Evolutionary conservation across 1,139 yeast genomes (phyloP).

Genomic region (Yamadazyma sp.): DNA sequence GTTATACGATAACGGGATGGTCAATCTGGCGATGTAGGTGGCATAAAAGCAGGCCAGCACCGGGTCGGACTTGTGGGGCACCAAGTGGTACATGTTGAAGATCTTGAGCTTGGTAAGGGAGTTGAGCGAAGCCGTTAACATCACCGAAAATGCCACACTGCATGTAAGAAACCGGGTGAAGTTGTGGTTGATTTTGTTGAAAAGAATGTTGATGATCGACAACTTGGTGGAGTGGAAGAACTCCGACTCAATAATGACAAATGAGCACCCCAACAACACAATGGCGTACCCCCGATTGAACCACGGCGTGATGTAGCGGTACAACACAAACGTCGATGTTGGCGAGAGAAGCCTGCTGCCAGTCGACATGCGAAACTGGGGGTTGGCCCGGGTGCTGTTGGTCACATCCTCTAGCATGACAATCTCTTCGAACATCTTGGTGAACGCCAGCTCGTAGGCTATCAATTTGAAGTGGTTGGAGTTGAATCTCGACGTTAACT

Average conservation of each 20-base stretch:
- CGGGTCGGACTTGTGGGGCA: slow-evolving; percentile 66
- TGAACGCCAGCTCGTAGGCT: slow-evolving; percentile 45
- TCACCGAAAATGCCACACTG: slow-evolving; percentile 54
- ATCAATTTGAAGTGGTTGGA: slow-evolving; percentile 35
- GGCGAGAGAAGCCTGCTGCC: slow-evolving; percentile 24
- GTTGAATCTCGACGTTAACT: slow-evolving; percentile 39
- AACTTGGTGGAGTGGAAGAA: slow-evolving; percentile 67
- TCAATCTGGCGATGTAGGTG: slow-evolving; percentile 77
- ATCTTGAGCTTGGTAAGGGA: slow-evolving; percentile 68
- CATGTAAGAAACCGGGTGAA: slow-evolving; percentile 37
- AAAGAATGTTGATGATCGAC: slow-evolving; percentile 58
- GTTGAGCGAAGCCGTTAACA: slow-evolving; percentile 65
- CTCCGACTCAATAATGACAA: slow-evolving; percentile 69
- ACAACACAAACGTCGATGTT: slow-evolving; percentile 28
- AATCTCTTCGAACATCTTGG: slow-evolving; percentile 31
- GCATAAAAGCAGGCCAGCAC: slow-evolving; percentile 76
- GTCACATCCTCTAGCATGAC: slow-evolving; percentile 43
- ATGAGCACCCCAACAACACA: slow-evolving; percentile 38
- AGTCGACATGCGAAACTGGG: slow-evolving; percentile 29
- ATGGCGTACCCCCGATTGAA: slow-evolving; percentile 43
- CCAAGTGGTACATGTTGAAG: slow-evolving; percentile 77
- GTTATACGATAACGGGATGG: slow-evolving; percentile 80
- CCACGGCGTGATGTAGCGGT: slow-evolving; percentile 47
- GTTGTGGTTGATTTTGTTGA: slow-evolving; percentile 22
- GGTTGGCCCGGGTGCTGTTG: slow-evolving; percentile 22